phyloP scores from a whole-genome alignment of 2,329 filamentous ascomycete species.

The Penicillium paneum region DNA sequence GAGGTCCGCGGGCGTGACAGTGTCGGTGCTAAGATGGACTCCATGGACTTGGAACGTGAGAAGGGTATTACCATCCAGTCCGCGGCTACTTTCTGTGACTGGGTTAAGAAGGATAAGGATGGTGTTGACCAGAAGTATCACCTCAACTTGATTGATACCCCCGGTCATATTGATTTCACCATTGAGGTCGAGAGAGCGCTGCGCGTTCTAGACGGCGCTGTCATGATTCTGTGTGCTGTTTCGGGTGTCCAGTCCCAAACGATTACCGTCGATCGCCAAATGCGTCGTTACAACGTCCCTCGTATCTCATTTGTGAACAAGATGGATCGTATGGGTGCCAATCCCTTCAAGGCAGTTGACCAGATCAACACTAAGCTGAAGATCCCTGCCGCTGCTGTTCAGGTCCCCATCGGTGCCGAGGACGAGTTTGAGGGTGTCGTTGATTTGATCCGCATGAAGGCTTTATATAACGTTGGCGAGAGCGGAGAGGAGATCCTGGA shows the following conservation, averaged over 20 bases:
- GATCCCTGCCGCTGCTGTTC: conserved; percentile 85
- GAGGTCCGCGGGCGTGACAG: conserved; percentile 87
- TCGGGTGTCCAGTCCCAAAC: conserved; percentile 97
- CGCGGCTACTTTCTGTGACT: conserved; percentile 95
- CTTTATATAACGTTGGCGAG: conserved; percentile 85
- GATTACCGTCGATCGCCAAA: conserved; percentile 96
- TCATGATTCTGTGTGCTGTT: conserved; percentile 97
- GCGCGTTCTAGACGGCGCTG: conserved; percentile 89
- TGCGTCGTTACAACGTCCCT: conserved; percentile 96
- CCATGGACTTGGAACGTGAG: conserved; percentile 96
- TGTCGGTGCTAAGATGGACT: conserved; percentile 99
- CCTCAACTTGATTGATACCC: conserved; percentile 97
- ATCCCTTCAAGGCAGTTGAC: conserved; percentile 95
- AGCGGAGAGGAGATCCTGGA: conserved; percentile 74
- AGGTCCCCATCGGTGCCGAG: conserved; percentile 90
- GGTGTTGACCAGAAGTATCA: conserved; percentile 89
- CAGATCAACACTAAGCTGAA: conserved; percentile 97
- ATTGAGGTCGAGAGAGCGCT: conserved; percentile 97
- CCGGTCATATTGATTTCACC: conserved; percentile 97
- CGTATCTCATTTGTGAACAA: conserved; percentile 97
- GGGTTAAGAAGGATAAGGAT: conserved; percentile 75
- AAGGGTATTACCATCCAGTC: conserved; percentile 99
- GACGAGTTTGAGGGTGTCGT: conserved; percentile 91
- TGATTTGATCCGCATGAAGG: conserved; percentile 86
- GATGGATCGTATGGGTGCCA: conserved; percentile 98